Evolutionary conservation across 768 basidiomycete genomes (phyloP), one percentile per base, ranked within the genome.

Genomic region (Termitomyces sp.): DNA sequence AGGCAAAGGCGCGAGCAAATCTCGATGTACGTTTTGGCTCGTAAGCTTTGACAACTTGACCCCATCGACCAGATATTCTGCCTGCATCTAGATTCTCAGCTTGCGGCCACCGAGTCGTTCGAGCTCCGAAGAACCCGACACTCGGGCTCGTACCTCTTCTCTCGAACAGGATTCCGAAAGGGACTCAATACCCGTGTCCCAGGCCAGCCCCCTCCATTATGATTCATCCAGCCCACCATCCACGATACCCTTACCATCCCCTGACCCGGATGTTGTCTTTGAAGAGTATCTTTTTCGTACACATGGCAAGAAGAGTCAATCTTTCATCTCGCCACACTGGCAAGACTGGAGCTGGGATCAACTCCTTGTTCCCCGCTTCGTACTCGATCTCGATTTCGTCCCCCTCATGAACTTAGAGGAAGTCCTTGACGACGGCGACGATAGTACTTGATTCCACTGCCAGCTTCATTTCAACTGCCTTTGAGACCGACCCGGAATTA

Each of bases 331-430:
- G 42, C 32, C 66, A 60, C 61, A 68, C 55, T 77, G 78, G 75
- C 67, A 72, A 34, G 65, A 70, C 49, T 81, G 80, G 79, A 74
- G 67, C 54, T 80, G 79, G 79, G 71, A 75, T 43, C 76, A 75
- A 44, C 68, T 79, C 33, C 71, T 70, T 56, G 51, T 65, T 18
- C 72, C 76, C 47, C 71, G 65, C 30, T 77, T 76, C 56, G 55
- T 47, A 12, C 30, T 53, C 20, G 45, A 58, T 27, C 32, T 53
- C 49, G 39, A 64, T 51, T 45, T 49, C 16, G 22, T 56, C 37
- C 58, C 43, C 18, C 48, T 30, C 27, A 22, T 53, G 16, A 37
- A 49, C 18, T 16, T 22, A 32, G 48, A 49, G 26, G 37, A 43
- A 40, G 59, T 58, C 43, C 13, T 53, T 39, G 50, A 44, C 22